Conservation (phyloP, 345 rosid genomes). For the Brassica rapa region DNA sequence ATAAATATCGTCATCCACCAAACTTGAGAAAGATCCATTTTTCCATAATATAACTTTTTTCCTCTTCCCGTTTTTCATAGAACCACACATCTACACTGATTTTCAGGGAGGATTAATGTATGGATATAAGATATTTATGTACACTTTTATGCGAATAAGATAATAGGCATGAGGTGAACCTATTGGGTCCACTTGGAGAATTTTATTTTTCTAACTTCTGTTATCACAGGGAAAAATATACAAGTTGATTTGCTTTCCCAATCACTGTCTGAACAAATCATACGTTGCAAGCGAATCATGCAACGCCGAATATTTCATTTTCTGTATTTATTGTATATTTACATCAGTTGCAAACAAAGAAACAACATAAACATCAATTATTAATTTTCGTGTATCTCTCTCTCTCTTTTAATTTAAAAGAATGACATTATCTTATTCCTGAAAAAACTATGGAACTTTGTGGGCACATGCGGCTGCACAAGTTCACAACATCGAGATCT, state of each 20-base stretch:
- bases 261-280: conserved; percentile 22
- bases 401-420: neutral
- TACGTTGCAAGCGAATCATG: neutral
- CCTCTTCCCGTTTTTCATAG: neutral
- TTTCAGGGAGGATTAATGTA: neutral
- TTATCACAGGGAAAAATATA: neutral
- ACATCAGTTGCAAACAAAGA: neutral
- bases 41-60: neutral
- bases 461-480: conserved; percentile 24
- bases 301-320: conserved; percentile 14
- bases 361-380: neutral
- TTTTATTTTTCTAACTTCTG: neutral
- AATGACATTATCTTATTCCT: neutral
- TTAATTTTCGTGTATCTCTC: conserved; percentile 7
- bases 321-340: neutral
- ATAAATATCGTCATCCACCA: neutral
- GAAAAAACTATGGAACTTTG: neutral
- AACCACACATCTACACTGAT: neutral
- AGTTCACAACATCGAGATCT: neutral
- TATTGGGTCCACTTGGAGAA: neutral
- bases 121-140: neutral
- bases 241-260: conserved; percentile 5
- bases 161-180: neutral
- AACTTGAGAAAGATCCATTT: neutral
- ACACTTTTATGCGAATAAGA: neutral